Evolutionary conservation across 345 rosid genomes (phyloP).

Genomic region (Lepidium aucheri): DNA sequence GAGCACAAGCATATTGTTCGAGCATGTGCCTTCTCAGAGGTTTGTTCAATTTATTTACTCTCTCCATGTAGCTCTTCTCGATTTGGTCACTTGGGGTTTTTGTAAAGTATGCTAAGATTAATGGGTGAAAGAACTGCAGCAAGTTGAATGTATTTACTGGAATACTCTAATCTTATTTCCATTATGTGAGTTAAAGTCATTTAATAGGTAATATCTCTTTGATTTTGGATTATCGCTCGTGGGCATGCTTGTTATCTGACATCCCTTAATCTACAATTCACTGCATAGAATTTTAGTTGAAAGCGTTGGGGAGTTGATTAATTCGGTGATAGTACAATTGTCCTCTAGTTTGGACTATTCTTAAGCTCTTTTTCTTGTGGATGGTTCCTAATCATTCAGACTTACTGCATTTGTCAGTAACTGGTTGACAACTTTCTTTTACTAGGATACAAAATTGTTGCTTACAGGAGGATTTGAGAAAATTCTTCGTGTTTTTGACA

Average conservation of each 20-base stretch:
- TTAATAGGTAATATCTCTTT: background rate
- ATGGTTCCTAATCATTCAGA: background rate
- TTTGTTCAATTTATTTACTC: background rate
- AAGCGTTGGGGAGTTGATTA: background rate
- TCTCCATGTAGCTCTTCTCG: background rate
- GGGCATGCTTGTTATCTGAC: background rate
- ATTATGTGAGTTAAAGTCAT: background rate
- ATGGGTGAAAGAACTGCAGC: background rate
- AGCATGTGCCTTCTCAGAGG: conserved; percentile 86
- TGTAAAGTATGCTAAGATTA: background rate
- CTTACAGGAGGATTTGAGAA: conserved; percentile 30
- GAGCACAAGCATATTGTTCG: conserved; percentile 93
- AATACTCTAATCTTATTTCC: background rate
- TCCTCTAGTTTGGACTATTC: background rate
- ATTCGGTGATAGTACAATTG: background rate
- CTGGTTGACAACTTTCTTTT: background rate
- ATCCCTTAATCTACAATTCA: background rate
- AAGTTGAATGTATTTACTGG: background rate
- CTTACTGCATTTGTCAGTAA: background rate
- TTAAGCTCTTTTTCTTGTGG: background rate
- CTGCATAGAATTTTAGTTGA: background rate
- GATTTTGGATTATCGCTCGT: background rate
- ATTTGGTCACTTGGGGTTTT: background rate
- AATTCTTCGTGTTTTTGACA: conserved; percentile 19
- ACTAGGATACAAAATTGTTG: conserved; percentile 58